Conservation (phyloP, 805 yeast species). For the Lachancea meyersii region DNA sequence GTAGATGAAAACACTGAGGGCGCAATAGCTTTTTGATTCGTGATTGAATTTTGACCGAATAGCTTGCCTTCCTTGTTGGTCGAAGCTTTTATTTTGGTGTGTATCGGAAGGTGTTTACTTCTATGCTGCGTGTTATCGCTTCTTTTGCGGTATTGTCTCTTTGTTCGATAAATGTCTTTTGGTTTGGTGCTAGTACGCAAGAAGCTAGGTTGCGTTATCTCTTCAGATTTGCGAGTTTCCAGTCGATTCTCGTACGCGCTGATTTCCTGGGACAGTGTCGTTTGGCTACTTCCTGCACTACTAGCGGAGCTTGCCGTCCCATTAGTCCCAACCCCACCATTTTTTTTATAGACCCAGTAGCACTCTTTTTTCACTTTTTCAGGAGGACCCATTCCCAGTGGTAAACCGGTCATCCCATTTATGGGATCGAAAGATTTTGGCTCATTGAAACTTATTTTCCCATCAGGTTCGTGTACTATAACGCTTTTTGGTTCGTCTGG, state of each 20-base stretch:
- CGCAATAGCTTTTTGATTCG: conserved; percentile 17
- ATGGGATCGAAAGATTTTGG: conserved; percentile 50
- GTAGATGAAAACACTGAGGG: conserved; percentile 28
- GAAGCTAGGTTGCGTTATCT: conserved; percentile 31
- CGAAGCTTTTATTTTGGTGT: conserved; percentile 19
- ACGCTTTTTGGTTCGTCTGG: not conserved
- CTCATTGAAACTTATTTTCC: conserved; percentile 37
- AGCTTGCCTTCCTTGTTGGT: conserved; percentile 34
- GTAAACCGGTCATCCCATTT: conserved; percentile 65
- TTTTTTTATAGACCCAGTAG: conserved; percentile 41
- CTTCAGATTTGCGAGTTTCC: conserved; percentile 33
- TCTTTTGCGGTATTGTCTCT: conserved; percentile 8
- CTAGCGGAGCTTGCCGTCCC: conserved; percentile 21
- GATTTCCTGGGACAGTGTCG: not conserved
- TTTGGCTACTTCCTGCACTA: conserved; percentile 21
- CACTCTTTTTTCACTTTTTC: conserved; percentile 51
- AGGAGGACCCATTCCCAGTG: conserved; percentile 65
- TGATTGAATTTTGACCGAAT: conserved; percentile 37
- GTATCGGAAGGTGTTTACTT: conserved; percentile 6
- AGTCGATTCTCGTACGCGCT: conserved; percentile 21
- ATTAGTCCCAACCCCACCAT: conserved; percentile 14
- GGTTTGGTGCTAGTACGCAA: conserved; percentile 22
- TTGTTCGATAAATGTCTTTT: conserved; percentile 14
- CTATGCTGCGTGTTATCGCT: not conserved
- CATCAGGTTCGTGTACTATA: conserved; percentile 11